These are phyloP conservation scores for Tetraselmis striata DNA, from an alignment of 139 green algal genomes.

Conservation along the genomic window DNA sequence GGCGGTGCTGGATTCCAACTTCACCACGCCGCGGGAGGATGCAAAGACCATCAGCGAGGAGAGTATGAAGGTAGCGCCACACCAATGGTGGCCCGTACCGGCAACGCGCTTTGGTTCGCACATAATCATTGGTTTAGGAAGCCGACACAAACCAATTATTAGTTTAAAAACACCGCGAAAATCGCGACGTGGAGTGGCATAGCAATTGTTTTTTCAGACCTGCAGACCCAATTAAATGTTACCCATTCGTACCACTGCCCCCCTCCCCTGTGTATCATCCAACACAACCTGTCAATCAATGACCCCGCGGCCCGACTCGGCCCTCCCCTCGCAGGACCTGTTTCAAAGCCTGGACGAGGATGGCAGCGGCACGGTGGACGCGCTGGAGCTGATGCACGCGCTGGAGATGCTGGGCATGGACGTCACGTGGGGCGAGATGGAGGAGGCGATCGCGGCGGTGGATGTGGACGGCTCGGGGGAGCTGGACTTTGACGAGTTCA, in stretches of 20 bases:
- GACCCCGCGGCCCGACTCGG: too few relatives aligned
- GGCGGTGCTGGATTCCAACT: background rate
- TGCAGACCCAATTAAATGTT: too few relatives aligned
- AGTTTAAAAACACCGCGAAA: too few relatives aligned
- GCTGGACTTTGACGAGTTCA: background rate
- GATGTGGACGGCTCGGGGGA: background rate
- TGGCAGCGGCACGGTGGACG: background rate
- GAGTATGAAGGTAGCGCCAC: background rate
- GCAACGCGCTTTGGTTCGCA: too few relatives aligned
- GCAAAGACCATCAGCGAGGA: background rate
- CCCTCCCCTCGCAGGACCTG: too few relatives aligned
- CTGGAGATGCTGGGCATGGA: background rate
- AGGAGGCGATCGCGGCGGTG: background rate
- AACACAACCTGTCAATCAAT: too few relatives aligned
- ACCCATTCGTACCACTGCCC: too few relatives aligned
- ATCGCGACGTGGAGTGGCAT: too few relatives aligned
- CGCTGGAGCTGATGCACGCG: background rate
- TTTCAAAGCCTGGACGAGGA: background rate
- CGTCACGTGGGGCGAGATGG: background rate
- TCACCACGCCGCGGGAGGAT: background rate
- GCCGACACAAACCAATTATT: too few relatives aligned
- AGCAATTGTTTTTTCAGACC: too few relatives aligned
- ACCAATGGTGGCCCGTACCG: background rate
- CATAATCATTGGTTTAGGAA: too few relatives aligned
- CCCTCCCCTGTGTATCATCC: too few relatives aligned